Base-by-base conservation (phyloP, 805 yeast species). In the Zygoascus bituminiphila region DNA sequence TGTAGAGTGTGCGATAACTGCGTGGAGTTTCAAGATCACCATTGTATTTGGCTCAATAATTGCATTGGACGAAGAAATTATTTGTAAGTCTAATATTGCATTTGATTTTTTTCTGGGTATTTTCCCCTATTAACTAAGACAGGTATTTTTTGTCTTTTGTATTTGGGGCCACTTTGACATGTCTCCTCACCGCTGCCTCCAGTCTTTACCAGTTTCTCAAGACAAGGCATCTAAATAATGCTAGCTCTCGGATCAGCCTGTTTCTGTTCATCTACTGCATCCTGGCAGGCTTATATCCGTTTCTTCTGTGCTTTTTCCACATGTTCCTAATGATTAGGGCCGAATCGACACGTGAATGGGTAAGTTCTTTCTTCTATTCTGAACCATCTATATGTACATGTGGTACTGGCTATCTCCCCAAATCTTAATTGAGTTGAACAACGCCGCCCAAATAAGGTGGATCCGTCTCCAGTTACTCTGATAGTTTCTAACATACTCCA, bases 61-160 rank as follows among this genome's bases (percentile, higher is more conserved):
- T 86, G 95, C 61, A 74, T 86, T 38, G 95, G 95, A 1, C 76
- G 77, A 51, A 64, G 85, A 48, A 86, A 84, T 58, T 84, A 84
- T 62, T 65, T 77, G 53, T 80, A 73, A 62, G 85, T 84, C 12
- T 23, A 1, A 5, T 45, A 23, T 7, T 22, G n/a, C 17, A 2
- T 31, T 25, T 6, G 9, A 40, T 31, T 37, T 17, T 17, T 36
- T 15, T 24, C 19, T 47, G 10, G n/a, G 33, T 12, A 29, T 29
- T 29, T 29, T 29, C n/a, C n/a, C 33, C n/a, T 12, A 29, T 15
- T 29, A n/a, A n/a, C n/a, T n/a, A n/a, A n/a, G n/a, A 4, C 33
- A 51, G 57, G 41, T 58, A 53, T 47, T 58, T 58, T 50, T 45
- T 58, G 7, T 44, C 52, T 14, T 84, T 80, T 54, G 58, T 84